phyloP scores from a whole-genome alignment of 2,329 filamentous ascomycete species.

The Calycina herbarum region DNA sequence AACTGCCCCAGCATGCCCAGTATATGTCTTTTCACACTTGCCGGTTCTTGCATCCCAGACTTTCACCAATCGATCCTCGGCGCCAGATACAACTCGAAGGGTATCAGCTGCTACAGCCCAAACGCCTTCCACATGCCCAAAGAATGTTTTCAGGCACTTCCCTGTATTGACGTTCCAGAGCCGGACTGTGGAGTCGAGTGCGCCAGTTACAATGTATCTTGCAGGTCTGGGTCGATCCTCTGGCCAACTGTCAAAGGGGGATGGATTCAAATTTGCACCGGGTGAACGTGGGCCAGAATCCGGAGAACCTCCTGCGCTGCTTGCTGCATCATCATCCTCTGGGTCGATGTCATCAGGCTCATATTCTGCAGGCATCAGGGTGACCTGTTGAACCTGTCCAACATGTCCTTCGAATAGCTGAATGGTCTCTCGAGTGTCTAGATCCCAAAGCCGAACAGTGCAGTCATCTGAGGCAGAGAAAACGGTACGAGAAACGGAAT shows the following conservation, averaged over 20 bases:
- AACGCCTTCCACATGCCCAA: conserved; percentile 93
- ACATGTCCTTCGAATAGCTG: conserved; percentile 82
- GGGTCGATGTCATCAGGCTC: conserved; percentile 75
- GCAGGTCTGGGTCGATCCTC: conserved; percentile 72
- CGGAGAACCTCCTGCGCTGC: conserved; percentile 29
- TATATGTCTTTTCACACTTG: conserved; percentile 88
- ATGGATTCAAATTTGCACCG: conserved; percentile 15
- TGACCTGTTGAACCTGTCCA: conserved; percentile 89
- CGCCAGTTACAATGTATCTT: conserved; percentile 89
- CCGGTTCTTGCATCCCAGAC: conserved; percentile 92
- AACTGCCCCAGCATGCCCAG: conserved; percentile 85
- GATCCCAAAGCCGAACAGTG: conserved; percentile 88
- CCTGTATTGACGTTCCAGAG: conserved; percentile 88
- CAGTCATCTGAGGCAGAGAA: conserved; percentile 94
- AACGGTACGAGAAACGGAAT: conserved; percentile 77
- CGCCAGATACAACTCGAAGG: conserved; percentile 81
- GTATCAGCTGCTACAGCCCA: conserved; percentile 92
- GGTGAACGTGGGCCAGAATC: conserved; percentile 17
- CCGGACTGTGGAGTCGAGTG: conserved; percentile 86
- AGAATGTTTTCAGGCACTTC: conserved; percentile 86
- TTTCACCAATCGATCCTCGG: conserved; percentile 94
- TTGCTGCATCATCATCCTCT: conserved; percentile 54
- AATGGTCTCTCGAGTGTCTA: conserved; percentile 80
- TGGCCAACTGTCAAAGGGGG: conserved; percentile 53
- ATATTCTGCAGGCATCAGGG: conserved; percentile 82